Evolutionary conservation across 2,329 filamentous ascomycete species (phyloP), one percentile per base, ranked within the genome.

Genomic region (Exophiala xenobiotica): DNA sequence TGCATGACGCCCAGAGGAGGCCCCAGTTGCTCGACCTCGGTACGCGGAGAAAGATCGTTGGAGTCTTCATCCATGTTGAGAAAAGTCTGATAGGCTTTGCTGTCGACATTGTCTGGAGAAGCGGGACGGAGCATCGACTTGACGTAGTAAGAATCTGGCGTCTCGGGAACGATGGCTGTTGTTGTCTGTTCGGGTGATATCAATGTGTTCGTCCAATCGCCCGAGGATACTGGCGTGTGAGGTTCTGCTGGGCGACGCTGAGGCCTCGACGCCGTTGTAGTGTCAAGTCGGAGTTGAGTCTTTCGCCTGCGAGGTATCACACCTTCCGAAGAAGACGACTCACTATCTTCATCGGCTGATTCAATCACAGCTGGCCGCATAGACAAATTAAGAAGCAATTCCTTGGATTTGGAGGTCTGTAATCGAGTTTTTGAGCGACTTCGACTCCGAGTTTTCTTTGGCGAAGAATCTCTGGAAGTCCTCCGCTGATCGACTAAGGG

Each of bases 61-160:
- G 49, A 33, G 27, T 62, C 46, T 46, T 64, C 56, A 46, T 64
- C 58, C 61, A 64, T 64, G 53, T 66, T 58, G 18, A 66, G 50
- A 51, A 62, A 62, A 20, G 61, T 62, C 6, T 58, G 59, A 47
- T 60, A 51, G 6, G 49, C 47, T 39, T 49, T 56, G 38, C 53
- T 61, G 29, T 61, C 53, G 23, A 38, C 40, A n/a, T 54, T 53
- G 11, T 56, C 58, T 8, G 51, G 38, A n/a, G 53, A 59, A n/a
- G 45, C 41, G 9, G 57, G 55, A 37, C 61, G 43, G 27, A 57
- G 51, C 49, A 59, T 59, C 14, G 59, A 51, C 33, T 57, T 57
- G 18, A 57, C 58, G 47, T 50, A 56, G 35, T 53, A 57, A 2
- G 60, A 62, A 31, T 62, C 60, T 8, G 60, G 60, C 12, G 60